Evolutionary conservation across 345 rosid genomes (phyloP).

Genomic region (Passiflora organensis): DNA sequence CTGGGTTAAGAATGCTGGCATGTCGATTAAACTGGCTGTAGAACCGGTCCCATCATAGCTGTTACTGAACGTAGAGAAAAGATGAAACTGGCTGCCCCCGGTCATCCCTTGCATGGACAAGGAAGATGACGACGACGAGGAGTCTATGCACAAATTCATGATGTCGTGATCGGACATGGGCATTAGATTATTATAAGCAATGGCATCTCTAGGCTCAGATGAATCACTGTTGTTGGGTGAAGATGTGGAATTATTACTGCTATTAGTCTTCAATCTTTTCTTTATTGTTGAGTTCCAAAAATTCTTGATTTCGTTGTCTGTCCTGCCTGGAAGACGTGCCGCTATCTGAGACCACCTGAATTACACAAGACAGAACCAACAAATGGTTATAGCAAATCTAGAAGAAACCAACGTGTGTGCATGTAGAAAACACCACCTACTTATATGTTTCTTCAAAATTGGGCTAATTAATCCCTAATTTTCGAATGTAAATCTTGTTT

Average conservation of each 20-base stretch:
- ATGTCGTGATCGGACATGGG: constrained; percentile 44
- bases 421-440: no score
- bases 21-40: constrained; percentile 29
- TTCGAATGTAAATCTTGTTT: no score
- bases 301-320: constrained; percentile 90
- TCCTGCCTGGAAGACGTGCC: constrained; percentile 84
- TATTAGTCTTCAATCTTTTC: constrained; percentile 50
- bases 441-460: no score
- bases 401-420: no score
- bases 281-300: constrained; percentile 89
- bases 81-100: constrained; percentile 34
- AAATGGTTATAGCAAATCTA: no score
- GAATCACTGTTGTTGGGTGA: constrained; percentile 62
- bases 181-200: constrained; percentile 33
- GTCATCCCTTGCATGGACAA: constrained; percentile 37
- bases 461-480: no score
- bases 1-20: constrained; percentile 31
- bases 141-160: constrained; percentile 44
- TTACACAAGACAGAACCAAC: neutral
- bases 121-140: constrained; percentile 44
- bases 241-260: constrained; percentile 19
- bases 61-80: constrained; percentile 29
- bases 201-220: constrained; percentile 37
- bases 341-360: constrained; percentile 95
- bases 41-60: constrained; percentile 32